Evolutionary conservation across 129 eudicot species (phyloP).

Genomic region (Escallonia rubra): DNA sequence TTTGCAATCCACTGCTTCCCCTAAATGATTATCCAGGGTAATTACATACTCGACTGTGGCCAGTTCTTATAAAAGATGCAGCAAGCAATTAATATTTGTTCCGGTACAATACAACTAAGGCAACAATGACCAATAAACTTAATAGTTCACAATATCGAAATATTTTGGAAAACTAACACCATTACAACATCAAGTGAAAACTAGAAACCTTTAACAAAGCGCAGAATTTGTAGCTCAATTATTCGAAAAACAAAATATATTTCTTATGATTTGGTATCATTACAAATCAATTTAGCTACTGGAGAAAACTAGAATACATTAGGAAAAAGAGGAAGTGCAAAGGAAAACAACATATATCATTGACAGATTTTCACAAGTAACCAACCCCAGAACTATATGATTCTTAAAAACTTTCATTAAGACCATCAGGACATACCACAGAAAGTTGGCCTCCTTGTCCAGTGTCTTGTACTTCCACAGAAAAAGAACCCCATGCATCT

Average conservation of each 20-base stretch:
- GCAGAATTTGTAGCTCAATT: not conserved
- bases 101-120: no score
- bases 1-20: no score
- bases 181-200: not conserved
- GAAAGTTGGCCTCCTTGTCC: conserved; percentile 2
- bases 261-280: not conserved
- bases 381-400: conserved; percentile 12
- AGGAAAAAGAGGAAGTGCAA: not conserved
- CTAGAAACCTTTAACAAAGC: not conserved
- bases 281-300: not conserved
- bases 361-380: conserved; percentile 19
- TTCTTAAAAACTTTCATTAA: conserved; percentile 3
- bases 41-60: no score
- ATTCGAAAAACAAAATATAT: not conserved
- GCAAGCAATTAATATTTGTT: no score
- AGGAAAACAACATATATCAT: conserved; percentile 2
- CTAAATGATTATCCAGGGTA: no score
- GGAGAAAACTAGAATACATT: not conserved
- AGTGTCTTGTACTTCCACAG: conserved; percentile 12
- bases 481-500: not conserved
- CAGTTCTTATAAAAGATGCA: no score
- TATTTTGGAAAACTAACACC: not conserved
- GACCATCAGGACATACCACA: conserved; percentile 9
- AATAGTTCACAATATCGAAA: no score
- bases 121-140: no score